Evolutionary conservation across 768 basidiomycete genomes (phyloP), one percentile per base, ranked within the genome.

Genomic region (Russula brevipes): DNA sequence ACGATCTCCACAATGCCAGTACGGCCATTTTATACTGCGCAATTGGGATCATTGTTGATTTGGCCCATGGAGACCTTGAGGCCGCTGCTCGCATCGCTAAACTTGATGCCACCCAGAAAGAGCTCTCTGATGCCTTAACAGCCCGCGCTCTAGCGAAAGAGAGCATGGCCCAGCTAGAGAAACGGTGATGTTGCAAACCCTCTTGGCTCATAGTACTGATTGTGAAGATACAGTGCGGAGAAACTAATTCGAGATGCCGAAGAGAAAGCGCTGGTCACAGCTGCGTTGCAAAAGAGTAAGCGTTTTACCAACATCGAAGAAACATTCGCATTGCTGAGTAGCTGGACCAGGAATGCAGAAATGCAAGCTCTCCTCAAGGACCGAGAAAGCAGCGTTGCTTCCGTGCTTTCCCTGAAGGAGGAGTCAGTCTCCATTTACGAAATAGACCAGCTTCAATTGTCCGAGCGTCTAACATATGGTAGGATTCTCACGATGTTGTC

Each of bases 1-100:
- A 66, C 19, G 61, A 66, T 19, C 50, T 68, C 7, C 59, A 56
- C 47, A 46, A 42, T 38, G 61, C 67, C 30, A 68, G 67, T 68
- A 35, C 39, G 55, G 11, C 24, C 35, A 41, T 41, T 35, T 62
- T 49, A 9, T 49, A 12, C 14, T 9, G 45, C 16, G 33, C 19
- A 49, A 42, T 39, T 10, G 12, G 16, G 11, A 52, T n/a, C 16
- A 10, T n/a, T 24, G 11, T 36, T 57, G 14, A 57, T 63, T 45
- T 47, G 10, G 16, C 4, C 1, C 33, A 10, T 42, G 50, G 11
- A 65, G 64, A 57, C 44, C 39, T 58, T 46, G 41, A 63, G 12
- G 44, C 36, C 3, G 50, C 44, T 7, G 47, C 54, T 35, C 61
- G 55, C 47, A 63, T 51, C n/a, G 55, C 55, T 31, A 65, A 63